phyloP scores from a whole-genome alignment of 805 yeast species.

The Kockiozyma suomiensis region DNA sequence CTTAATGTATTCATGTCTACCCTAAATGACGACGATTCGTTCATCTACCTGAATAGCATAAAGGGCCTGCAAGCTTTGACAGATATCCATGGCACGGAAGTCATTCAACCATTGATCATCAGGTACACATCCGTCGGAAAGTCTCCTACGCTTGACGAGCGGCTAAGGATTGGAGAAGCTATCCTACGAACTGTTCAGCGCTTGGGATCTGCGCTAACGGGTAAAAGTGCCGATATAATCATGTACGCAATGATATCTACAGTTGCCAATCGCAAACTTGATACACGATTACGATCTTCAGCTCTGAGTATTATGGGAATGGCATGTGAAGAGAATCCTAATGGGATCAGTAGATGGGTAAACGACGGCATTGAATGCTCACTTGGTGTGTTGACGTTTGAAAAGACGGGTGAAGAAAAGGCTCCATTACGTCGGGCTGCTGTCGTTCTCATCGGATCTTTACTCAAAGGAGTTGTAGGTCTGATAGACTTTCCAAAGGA shows the following conservation, averaged over 20 bases:
- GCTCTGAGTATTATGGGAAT: conserved; percentile 83
- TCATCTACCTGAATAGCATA: conserved; percentile 79
- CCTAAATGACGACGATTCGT: conserved; percentile 80
- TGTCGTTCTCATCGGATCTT: conserved; percentile 57
- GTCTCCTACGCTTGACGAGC: conserved; percentile 56
- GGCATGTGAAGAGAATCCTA: conserved; percentile 61
- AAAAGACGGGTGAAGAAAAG: conserved; percentile 52
- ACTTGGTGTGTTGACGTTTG: conserved; percentile 68
- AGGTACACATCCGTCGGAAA: conserved; percentile 38
- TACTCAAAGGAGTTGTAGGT: conserved; percentile 38
- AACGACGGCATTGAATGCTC: conserved; percentile 72
- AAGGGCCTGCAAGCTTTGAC: conserved; percentile 70
- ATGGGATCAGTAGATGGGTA: conserved; percentile 53
- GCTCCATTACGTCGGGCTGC: conserved; percentile 72
- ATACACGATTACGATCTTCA: conserved; percentile 75
- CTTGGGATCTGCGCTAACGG: conserved; percentile 53
- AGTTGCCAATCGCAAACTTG: conserved; percentile 42
- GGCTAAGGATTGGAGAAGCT: conserved; percentile 84
- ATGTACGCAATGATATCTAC: conserved; percentile 48
- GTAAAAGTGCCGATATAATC: conserved; percentile 49
- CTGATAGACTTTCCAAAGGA: conserved; percentile 40
- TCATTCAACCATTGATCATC: conserved; percentile 48
- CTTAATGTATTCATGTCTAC: conserved; percentile 64
- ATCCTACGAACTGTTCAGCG: conserved; percentile 59
- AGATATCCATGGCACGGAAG: conserved; percentile 47